phyloP scores from a whole-genome alignment of 345 rosid genomes.

The Barbarea vulgaris region DNA sequence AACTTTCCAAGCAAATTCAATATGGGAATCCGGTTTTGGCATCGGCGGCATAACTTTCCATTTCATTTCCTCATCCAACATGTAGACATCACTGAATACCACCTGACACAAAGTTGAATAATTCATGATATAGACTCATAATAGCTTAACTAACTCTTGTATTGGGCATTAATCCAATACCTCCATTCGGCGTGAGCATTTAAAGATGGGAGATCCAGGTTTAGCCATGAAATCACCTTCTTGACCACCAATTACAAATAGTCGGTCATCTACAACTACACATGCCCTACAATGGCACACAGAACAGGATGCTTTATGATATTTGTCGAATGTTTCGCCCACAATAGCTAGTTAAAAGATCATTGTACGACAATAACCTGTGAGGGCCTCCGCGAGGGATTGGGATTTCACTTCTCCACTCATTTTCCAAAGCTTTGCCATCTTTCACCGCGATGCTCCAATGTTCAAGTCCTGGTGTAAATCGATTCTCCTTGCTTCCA shows the following conservation, averaged over 20 bases:
- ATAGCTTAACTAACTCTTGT: too few relatives aligned
- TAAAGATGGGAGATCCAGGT: conserved; percentile 98
- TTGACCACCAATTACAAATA: conserved; percentile 88
- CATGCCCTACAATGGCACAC: conserved; percentile 67
- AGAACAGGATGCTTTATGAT: not conserved
- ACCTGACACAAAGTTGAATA: conserved; percentile 52
- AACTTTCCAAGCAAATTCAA: conserved; percentile 91
- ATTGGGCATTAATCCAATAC: too few relatives aligned
- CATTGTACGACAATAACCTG: conserved; percentile 50
- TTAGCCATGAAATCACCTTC: conserved; percentile 99
- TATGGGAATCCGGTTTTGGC: conserved; percentile 96
- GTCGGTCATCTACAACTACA: conserved; percentile 69
- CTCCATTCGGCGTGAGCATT: conserved; percentile 93
- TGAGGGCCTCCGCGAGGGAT: conserved; percentile 99
- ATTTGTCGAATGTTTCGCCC: not conserved
- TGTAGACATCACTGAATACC: conserved; percentile 77
- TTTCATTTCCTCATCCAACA: conserved; percentile 91
- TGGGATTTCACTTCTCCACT: conserved; percentile 89
- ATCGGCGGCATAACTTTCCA: conserved; percentile 80
- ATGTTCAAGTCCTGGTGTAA: conserved; percentile 84
- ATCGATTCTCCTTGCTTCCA: conserved; percentile 90
- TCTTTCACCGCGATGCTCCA: conserved; percentile 95
- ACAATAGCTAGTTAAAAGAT: not conserved
- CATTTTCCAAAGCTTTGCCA: conserved; percentile 78
- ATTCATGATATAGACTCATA: conserved; percentile 15